Evolutionary conservation across 306 rosid species (phyloP), one percentile per base, ranked within the genome.

Genomic region (Cucurbita pepo): DNA sequence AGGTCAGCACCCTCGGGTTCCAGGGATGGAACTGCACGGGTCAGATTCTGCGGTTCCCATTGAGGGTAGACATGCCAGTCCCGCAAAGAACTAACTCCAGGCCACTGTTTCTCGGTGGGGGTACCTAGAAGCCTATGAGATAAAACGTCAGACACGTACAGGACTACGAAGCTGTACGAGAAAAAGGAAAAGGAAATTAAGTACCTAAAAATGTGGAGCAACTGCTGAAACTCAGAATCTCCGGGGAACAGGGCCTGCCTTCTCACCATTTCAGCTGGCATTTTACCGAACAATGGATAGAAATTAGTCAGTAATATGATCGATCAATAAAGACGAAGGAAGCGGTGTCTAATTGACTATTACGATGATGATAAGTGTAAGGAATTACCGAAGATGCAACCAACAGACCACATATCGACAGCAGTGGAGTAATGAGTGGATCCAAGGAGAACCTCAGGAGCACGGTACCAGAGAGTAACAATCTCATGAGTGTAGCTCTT

Each of bases 371-470:
- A 0, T 14, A 6, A 48, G 59, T 6, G 21, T 6, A 51, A 60
- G 11, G 50, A 18, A 52, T 36, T 45, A 85, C 96, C 97, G 16
- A 94, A 94, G 18, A 94, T 94, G 78, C 98, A 94, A 6, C 98
- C 98, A 43, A 90, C 98, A 7, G 97, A 94, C 98, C 98, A 93
- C 79, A 93, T 93, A 74, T 93, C 98, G 48, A 93, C 98, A 3
- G 85, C 96, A 34, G 98, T 93, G 64, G 98, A 93, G 79, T 93
- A 93, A 54, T 89, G 96, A 3, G 96, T 79, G 15, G 97, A 86
- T 15, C 98, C 98, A 7, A 94, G 89, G 38, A 94, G 81, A 73
- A 94, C 97, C 85, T 94, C 97, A 0, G 98, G 98, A 0, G 97
- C 97, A 34, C 98, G 81, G 8, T 94, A 94, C 98, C 97, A 94